Evolutionary conservation across 345 rosid species (phyloP).

Genomic region (Populus tremula): DNA sequence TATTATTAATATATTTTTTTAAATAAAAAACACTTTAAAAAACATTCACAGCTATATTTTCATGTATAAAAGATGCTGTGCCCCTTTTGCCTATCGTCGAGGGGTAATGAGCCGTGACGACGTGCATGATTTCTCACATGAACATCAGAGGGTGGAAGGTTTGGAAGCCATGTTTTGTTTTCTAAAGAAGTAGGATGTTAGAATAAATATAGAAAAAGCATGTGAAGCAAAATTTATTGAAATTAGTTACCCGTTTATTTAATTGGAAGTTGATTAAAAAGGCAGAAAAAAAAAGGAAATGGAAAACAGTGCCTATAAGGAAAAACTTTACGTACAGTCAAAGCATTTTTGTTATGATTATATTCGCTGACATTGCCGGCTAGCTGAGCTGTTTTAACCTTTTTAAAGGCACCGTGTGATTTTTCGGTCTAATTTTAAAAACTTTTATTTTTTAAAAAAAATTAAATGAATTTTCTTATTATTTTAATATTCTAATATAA

Average conservation of each 20-base stretch:
- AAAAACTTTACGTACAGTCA: neutral
- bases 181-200: neutral
- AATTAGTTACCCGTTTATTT: no score
- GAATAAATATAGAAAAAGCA: no score
- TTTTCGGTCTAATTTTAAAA: no score
- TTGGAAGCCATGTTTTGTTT: neutral
- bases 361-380: neutral
- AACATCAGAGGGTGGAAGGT: neutral
- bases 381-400: neutral
- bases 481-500: no score
- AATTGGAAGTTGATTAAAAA: neutral
- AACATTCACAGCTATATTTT: no score
- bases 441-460: no score
- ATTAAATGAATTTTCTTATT: no score
- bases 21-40: no score
- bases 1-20: no score
- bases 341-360: neutral
- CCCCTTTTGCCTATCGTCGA: neutral
- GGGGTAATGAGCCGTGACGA: neutral
- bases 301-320: neutral
- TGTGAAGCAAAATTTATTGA: no score
- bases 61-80: neutral
- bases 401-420: no score
- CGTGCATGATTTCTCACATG: neutral
- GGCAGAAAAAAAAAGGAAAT: neutral